phyloP scores from a whole-genome alignment of 306 rosid genomes.

The Dalbergia oliveri region DNA sequence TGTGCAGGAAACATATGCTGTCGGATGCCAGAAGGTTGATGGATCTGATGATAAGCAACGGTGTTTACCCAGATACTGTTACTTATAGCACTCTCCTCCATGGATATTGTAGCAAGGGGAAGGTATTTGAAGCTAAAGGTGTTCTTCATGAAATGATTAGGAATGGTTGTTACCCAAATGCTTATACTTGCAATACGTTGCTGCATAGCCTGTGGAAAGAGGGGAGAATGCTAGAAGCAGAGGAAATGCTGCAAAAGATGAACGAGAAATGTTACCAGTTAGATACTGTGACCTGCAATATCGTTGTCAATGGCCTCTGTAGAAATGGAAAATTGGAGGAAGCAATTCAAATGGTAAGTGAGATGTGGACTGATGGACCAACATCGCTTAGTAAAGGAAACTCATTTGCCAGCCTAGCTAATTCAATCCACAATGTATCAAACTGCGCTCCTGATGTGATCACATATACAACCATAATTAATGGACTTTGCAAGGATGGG shows the following conservation, averaged over 20 bases:
- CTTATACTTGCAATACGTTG: conserved; percentile 83
- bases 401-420: conserved; percentile 68
- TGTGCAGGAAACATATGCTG: conserved; percentile 75
- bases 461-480: conserved; percentile 78
- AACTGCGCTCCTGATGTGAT: conserved; percentile 76
- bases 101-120: conserved; percentile 83
- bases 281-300: conserved; percentile 88
- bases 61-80: conserved; percentile 71
- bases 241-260: conserved; percentile 82
- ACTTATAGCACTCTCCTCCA: conserved; percentile 78
- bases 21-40: conserved; percentile 75
- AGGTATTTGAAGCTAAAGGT: conserved; percentile 73
- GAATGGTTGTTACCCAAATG: conserved; percentile 74
- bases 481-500: conserved; percentile 83
- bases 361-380: conserved; percentile 89
- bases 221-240: conserved; percentile 82
- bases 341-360: conserved; percentile 77
- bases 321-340: conserved; percentile 81
- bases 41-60: conserved; percentile 65
- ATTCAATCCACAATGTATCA: conserved; percentile 59
- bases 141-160: conserved; percentile 79
- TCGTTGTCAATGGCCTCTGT: conserved; percentile 84
- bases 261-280: conserved; percentile 71
- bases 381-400: conserved; percentile 72
- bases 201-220: conserved; percentile 92